These are phyloP conservation scores for Malassezia dermatis DNA, from an alignment of 1,284 basidiomycete species.

Conservation along the genomic window DNA sequence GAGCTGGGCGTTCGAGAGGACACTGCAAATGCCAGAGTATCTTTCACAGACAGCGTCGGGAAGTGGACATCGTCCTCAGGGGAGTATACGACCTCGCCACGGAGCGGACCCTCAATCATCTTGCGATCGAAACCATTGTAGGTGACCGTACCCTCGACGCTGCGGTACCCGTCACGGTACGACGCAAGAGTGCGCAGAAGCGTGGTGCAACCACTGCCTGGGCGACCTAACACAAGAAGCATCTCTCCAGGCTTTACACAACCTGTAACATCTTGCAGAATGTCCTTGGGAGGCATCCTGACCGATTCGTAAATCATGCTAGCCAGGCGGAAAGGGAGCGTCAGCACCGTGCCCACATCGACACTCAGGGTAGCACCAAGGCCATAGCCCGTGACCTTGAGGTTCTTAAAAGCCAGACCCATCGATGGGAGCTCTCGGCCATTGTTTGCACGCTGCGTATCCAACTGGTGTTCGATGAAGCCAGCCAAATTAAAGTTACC, in stretches of 20 bases:
- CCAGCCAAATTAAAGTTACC: conserved; percentile 47
- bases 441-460: conserved; percentile 22
- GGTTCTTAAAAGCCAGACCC: conserved; percentile 23
- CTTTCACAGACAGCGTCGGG: conserved; percentile 26
- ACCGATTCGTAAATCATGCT: conserved; percentile 19
- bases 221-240: conserved; percentile 39
- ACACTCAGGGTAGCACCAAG: conserved; percentile 23
- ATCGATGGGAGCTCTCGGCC: conserved; percentile 27
- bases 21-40: conserved; percentile 35
- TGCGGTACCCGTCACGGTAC: conserved; percentile 37
- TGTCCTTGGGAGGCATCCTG: conserved; percentile 30
- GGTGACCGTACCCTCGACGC: conserved; percentile 25
- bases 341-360: conserved; percentile 23
- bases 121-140: conserved; percentile 34
- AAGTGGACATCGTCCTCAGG: conserved; percentile 34
- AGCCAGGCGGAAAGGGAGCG: conserved; percentile 20
- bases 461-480: conserved; percentile 36
- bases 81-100: conserved; percentile 30
- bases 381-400: conserved; percentile 30
- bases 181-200: conserved; percentile 36
- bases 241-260: conserved; percentile 41
- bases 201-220: conserved; percentile 36
- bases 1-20: conserved; percentile 32
- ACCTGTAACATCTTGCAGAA: conserved; percentile 30
- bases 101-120: conserved; percentile 26